Base-by-base conservation (phyloP, 192 early-diverging fungal species). In the Hyaloraphidium curvatum region DNA sequence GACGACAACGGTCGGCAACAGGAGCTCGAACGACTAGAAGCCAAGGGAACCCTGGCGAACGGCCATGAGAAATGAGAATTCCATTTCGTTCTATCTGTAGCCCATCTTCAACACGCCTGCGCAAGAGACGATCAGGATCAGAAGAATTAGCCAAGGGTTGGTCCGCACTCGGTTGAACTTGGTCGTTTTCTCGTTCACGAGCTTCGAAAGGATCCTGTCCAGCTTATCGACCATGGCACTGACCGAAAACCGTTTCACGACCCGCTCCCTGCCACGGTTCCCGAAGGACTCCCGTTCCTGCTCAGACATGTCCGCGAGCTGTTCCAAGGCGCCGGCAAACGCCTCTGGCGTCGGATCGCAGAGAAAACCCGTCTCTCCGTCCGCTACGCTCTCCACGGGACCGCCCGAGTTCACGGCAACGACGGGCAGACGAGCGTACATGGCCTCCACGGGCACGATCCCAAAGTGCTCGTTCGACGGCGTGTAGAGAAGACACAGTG, bases 361-460 rank as follows among this genome's bases (percentile, higher is more conserved):
- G 55, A 96, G 61, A 29, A 77, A 82, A 11, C 92, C 92, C 0
- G 92, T 92, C 22, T 61, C 62, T 0, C 66, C 73, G 51, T 91
- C 62, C 28, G 66, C 55, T 3, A 97, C 61, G 9, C 83, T 84
- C 57, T 97, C 92, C 14, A 71, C 73, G 1, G 89, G 90, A 0
- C 90, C 89, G 28, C 87, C 92, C 52, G 66, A 81, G 62, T 89
- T 82, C 26, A 68, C 74, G 0, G 92, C 92, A 14, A 97, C 73
- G 1, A 94, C 92, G 2, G 92, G 92, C 13, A 86, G 62, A 27
- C 71, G 60, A 51, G 76, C 75, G 62, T 89, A 90, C 92, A 97
- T 93, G 43, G 86, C 86, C 59, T 97, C 92, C 0, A 97, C 74
- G 1, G 92, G 92, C n/a, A 89, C 87, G 48, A 97, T 97, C 0